Evolutionary conservation across 192 early-diverging fungal species (phyloP).

Genomic region (Mortierella claussenii): DNA sequence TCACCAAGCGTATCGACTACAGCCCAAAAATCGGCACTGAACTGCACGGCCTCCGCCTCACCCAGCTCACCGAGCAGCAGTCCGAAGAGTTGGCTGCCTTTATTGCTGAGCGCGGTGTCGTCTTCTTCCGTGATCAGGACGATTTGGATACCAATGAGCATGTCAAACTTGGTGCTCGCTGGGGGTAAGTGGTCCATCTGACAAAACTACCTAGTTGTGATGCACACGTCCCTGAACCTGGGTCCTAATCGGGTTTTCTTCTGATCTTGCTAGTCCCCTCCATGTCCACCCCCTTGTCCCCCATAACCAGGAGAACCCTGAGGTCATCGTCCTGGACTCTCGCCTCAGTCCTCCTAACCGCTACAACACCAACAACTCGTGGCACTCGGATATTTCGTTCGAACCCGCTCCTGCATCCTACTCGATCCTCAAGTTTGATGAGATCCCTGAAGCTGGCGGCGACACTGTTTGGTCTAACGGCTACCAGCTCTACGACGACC

Average conservation of each 20-base stretch:
- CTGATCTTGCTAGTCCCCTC: conserved; percentile 19
- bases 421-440: conserved; percentile 53
- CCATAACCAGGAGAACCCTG: conserved; percentile 30
- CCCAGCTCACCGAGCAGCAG: conserved; percentile 68
- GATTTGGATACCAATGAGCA: conserved; percentile 63
- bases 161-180: conserved; percentile 62
- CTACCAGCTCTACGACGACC: conserved; percentile 54
- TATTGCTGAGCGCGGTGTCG: conserved; percentile 73
- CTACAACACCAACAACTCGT: conserved; percentile 56
- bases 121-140: conserved; percentile 77
- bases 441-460: conserved; percentile 51
- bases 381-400: conserved; percentile 47
- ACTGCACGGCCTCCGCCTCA: conserved; percentile 67
- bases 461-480: conserved; percentile 58
- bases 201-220: background rate
- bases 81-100: conserved; percentile 69
- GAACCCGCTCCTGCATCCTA: conserved; percentile 47
- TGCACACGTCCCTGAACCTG: background rate
- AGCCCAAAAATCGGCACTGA: conserved; percentile 74
- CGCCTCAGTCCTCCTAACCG: conserved; percentile 37
- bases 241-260: background rate
- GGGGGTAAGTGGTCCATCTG: conserved; percentile 21
- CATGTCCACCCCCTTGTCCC: conserved; percentile 44
- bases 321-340: conserved; percentile 47
- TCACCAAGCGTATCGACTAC: conserved; percentile 65